Conservation (phyloP, 2,329 filamentous ascomycete species). For the Dichotomopilus funicola region DNA sequence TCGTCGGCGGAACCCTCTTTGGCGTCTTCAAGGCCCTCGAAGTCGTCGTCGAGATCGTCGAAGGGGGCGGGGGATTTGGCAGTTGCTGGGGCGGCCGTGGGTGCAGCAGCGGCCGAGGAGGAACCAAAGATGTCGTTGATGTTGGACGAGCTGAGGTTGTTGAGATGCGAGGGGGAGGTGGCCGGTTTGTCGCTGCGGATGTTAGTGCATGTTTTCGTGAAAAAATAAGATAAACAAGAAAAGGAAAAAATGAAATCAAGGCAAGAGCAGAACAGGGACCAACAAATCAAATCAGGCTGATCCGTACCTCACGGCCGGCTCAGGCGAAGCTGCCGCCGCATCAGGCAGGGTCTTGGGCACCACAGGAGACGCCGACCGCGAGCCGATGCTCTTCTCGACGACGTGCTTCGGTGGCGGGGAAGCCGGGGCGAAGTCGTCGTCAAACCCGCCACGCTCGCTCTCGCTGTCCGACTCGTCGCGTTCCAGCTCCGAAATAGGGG, state of each 20-base stretch:
- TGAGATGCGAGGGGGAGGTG: slow-evolving; percentile 11
- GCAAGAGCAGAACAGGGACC: no score
- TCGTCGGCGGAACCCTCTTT: slow-evolving; percentile 75
- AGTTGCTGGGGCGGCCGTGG: slow-evolving; percentile 19
- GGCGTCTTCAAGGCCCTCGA: slow-evolving; percentile 76
- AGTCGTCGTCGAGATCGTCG: slow-evolving; percentile 72
- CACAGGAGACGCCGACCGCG: slow-evolving; percentile 23
- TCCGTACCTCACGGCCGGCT: slow-evolving; percentile 20
- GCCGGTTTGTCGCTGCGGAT: slow-evolving; percentile 19
- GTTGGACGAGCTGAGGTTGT: slow-evolving; percentile 16
- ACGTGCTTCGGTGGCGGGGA: slow-evolving; percentile 37
- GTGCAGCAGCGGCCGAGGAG: slow-evolving; percentile 24
- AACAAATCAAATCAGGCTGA: background rate
- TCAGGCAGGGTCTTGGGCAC: slow-evolving; percentile 19
- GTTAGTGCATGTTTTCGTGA: background rate
- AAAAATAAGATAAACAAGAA: no score
- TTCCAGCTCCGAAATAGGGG: slow-evolving; percentile 82
- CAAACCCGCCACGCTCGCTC: slow-evolving; percentile 76
- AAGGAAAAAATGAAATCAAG: no score
- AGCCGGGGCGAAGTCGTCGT: slow-evolving; percentile 80
- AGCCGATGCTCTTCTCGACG: slow-evolving; percentile 23
- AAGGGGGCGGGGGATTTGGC: slow-evolving; percentile 48
- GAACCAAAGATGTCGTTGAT: slow-evolving; percentile 39
- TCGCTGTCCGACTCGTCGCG: slow-evolving; percentile 77
- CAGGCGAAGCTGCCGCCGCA: slow-evolving; percentile 12